These are phyloP conservation scores for Esteya vermicola DNA, from an alignment of 2,329 filamentous ascomycete genomes.

Conservation along the genomic window DNA sequence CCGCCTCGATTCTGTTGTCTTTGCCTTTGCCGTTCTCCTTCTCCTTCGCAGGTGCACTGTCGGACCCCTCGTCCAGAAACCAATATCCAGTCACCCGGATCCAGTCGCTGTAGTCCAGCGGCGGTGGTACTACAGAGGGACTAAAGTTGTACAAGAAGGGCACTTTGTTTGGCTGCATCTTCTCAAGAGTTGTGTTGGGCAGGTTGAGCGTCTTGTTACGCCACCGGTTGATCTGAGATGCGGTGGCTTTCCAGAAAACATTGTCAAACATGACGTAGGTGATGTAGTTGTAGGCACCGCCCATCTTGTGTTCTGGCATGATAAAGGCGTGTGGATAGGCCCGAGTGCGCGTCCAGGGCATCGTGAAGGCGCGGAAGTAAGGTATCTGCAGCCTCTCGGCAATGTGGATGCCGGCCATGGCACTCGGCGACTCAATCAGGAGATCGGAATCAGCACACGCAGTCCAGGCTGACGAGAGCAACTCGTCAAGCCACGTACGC, in stretches of 20 bases:
- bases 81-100: slow-evolving; percentile 95
- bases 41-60: too few species aligned
- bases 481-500: slow-evolving; percentile 85
- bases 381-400: slow-evolving; percentile 85
- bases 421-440: slow-evolving; percentile 86
- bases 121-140: slow-evolving; percentile 82
- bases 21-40: background rate
- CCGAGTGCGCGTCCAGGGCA: slow-evolving; percentile 95
- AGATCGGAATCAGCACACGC: slow-evolving; percentile 81
- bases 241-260: slow-evolving; percentile 90
- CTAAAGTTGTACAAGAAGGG: slow-evolving; percentile 98
- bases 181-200: slow-evolving; percentile 69
- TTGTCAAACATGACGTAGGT: slow-evolving; percentile 95
- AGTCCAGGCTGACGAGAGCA: slow-evolving; percentile 66
- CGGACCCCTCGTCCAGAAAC: slow-evolving; percentile 78
- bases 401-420: slow-evolving; percentile 96
- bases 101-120: slow-evolving; percentile 94
- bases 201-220: slow-evolving; percentile 66
- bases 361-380: slow-evolving; percentile 94
- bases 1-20: background rate
- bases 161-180: slow-evolving; percentile 93
- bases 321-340: slow-evolving; percentile 96
- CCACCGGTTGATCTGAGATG: slow-evolving; percentile 86
- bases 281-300: slow-evolving; percentile 86
- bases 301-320: slow-evolving; percentile 84